Evolutionary conservation across 106 monocot genomes (phyloP), one percentile per base, ranked within the genome.

Genomic region (Allium sativum): DNA sequence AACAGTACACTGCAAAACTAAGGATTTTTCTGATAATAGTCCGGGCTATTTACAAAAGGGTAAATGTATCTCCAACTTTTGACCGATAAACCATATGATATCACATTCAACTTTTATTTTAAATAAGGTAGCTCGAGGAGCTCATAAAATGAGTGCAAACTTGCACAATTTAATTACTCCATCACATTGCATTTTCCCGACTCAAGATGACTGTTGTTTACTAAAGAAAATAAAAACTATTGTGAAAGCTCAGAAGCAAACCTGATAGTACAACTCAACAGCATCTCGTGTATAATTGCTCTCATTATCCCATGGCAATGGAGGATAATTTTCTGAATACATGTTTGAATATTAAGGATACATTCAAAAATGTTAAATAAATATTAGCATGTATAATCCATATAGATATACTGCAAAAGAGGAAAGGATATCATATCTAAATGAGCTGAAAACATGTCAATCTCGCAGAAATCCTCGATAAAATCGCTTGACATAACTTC

Each of bases 401-500:
- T 52, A 14, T 44, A 56, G 44, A 18, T 10, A 59, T 8, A 60
- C 15, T 69, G 15, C n/a, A 51, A 10, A 10, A 15, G 19, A 53
- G 40, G 53, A 8, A 87, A 84, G 96, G 96, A 96, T 96, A 96
- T 91, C 56, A 87, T 20, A 52, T 96, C 87, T 56, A 96, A 79
- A 70, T 96, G 91, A 31, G 72, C 69, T 50, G 87, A 73, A 17
- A 96, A 82, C 44, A 64, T 64, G 52, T 96, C 96, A 0, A 75
- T 76, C 69, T 96, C 96, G n/a, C 76, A 80, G 47, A 91, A 96
- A 55, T 91, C 87, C 70, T 96, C 87, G n/a, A 96, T 82, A 41
- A 96, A 91, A 79, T 96, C 96, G 77, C 91, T 91, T 15, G 84
- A 82, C 91, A 96, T 90, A 53, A 76, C 81, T 70, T 96, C 96